Evolutionary conservation across 495 filamentous ascomycete species (phyloP), one percentile per base, ranked within the genome.

Genomic region (Thozetella sp.): DNA sequence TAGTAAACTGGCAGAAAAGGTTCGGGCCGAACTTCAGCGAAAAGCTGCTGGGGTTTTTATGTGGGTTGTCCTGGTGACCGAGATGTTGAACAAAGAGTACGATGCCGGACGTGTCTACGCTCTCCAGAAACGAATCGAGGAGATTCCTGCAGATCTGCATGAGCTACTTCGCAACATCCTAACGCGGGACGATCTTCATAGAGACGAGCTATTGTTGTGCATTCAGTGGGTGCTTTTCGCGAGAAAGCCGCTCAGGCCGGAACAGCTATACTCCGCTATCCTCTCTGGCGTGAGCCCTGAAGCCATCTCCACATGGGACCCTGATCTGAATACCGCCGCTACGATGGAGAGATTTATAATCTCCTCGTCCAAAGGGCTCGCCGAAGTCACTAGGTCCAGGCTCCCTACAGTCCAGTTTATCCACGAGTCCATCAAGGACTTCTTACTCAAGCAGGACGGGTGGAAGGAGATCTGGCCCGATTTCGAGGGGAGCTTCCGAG

Each of bases 1-100:
- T 0, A 20, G n/a, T 19, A 26, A 25, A 40, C 74, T 25, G 66
- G 67, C 19, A 57, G 74, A 40, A 66, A 72, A 51, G 20, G 67
- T 67, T 56, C 50, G 58, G 51, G n/a, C 27, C 2, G 57, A 74
- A 22, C 46, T 84, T 25, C 69, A 75, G 6, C 25, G 58, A 0
- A 83, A 78, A 60, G 65, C 79, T 25, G 61, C 68, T 3, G 77
- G 80, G 0, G 60, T 82, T 10, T 84, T 84, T 34, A 73, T 82
- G 63, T 84, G 79, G 80, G 72, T 78, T 15, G 70, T 77, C 1
- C 59, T 80, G 1, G 77, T 82, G 22, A 71, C 78, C 10, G 68
- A 73, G 2, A 80, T 81, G 13, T 60, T 83, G 15, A 81, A 78
- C 56, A 70, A 63, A 19, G 76, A 80, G 53, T 64, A 71, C 54